Conservation (phyloP, 2,329 filamentous ascomycete genomes). For the Colletotrichum costaricense region DNA sequence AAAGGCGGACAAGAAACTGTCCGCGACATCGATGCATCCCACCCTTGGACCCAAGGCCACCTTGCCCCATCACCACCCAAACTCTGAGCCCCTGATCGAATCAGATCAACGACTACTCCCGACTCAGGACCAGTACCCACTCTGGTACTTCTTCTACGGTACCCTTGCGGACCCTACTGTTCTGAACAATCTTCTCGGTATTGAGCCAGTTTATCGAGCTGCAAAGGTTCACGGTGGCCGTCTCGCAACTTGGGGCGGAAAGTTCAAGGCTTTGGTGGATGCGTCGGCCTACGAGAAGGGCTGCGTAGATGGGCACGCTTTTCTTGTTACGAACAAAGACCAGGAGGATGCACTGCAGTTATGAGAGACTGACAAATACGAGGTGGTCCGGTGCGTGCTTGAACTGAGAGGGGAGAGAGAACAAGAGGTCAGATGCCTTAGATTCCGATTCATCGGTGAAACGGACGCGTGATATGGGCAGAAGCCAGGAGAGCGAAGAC, state of each 20-base stretch:
- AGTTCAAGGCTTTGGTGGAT: constrained; percentile 53
- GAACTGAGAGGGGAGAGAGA: neutral
- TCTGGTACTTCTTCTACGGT: constrained; percentile 58
- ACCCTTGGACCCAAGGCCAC: constrained; percentile 37
- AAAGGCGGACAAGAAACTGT: constrained; percentile 33
- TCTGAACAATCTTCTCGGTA: constrained; percentile 45
- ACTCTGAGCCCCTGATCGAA: constrained; percentile 18
- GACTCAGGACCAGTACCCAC: constrained; percentile 39
- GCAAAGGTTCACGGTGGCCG: constrained; percentile 45
- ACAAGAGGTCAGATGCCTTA: neutral
- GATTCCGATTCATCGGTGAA: neutral
- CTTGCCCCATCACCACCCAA: constrained; percentile 39
- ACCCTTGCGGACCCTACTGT: constrained; percentile 46
- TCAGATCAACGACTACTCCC: constrained; percentile 30
- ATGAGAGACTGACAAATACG: neutral
- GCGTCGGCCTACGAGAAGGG: neutral
- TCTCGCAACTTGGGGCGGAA: constrained; percentile 49
- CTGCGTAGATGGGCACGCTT: neutral
- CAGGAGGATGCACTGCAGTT: neutral
- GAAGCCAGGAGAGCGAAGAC: neutral
- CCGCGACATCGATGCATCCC: constrained; percentile 21
- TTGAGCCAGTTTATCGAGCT: constrained; percentile 40
- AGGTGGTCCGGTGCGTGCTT: neutral
- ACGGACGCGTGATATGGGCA: neutral
- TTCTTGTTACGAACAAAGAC: neutral